These are phyloP conservation scores for Furcasterigmium sp. DNA, from an alignment of 2,329 filamentous ascomycete species.

Conservation along the genomic window DNA sequence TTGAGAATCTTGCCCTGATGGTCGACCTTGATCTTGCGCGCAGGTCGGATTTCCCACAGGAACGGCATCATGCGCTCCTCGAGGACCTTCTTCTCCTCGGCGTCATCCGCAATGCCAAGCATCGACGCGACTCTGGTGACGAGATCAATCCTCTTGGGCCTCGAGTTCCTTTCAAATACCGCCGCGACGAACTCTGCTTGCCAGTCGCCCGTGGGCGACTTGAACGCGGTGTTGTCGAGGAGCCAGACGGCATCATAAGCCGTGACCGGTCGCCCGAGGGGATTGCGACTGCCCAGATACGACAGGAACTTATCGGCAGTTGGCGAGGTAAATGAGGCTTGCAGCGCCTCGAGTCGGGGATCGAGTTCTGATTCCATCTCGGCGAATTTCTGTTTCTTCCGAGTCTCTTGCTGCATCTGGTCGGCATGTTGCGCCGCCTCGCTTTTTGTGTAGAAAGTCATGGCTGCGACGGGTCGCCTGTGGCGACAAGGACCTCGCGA, in stretches of 20 bases:
- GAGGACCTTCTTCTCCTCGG: constrained; percentile 54
- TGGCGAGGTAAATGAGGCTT: constrained; percentile 23
- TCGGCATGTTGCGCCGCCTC: constrained; percentile 20
- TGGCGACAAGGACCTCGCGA: background rate
- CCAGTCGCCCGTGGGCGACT: constrained; percentile 52
- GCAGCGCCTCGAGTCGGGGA: constrained; percentile 20
- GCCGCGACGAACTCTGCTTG: constrained; percentile 78
- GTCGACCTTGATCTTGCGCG: constrained; percentile 60
- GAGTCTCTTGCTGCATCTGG: constrained; percentile 46
- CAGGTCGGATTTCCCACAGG: constrained; percentile 68
- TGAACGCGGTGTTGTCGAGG: constrained; percentile 82
- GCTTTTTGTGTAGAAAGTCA: constrained; percentile 1
- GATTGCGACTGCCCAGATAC: constrained; percentile 48
- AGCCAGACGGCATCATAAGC: constrained; percentile 76
- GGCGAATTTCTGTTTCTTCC: constrained; percentile 48
- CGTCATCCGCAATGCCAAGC: constrained; percentile 59
- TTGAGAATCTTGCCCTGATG: constrained; percentile 45
- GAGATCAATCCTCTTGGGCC: constrained; percentile 60
- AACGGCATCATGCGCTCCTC: constrained; percentile 70
- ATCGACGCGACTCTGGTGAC: constrained; percentile 67
- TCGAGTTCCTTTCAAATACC: constrained; percentile 70
- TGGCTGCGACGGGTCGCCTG: background rate
- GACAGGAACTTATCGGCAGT: constrained; percentile 36
- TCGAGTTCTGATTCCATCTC: constrained; percentile 43
- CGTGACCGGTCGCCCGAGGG: constrained; percentile 54